Evolutionary conservation across 2,329 filamentous ascomycete genomes (phyloP).

Genomic region (Alternaria longipes): DNA sequence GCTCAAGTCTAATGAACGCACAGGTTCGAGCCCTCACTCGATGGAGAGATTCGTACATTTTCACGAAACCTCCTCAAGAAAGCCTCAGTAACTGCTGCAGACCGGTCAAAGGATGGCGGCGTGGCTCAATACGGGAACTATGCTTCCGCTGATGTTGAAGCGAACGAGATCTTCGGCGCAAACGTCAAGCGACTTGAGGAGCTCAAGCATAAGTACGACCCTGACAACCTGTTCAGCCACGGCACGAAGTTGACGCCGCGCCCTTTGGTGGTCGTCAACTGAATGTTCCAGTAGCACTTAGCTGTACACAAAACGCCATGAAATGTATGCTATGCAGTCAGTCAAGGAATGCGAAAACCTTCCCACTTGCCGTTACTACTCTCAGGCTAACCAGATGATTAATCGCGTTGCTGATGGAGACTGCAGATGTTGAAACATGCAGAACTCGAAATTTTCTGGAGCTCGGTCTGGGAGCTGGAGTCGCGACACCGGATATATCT

Average conservation of each 20-base stretch:
- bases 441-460: background rate
- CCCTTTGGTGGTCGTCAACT: slow-evolving; percentile 33
- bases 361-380: background rate
- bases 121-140: slow-evolving; percentile 49
- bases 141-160: slow-evolving; percentile 35
- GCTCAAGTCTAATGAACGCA: background rate
- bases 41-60: slow-evolving; percentile 37
- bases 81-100: slow-evolving; percentile 29
- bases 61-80: slow-evolving; percentile 38
- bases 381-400: background rate
- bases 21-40: slow-evolving; percentile 40
- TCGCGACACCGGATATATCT: background rate
- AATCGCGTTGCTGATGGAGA: background rate
- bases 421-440: background rate
- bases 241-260: slow-evolving; percentile 36
- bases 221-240: slow-evolving; percentile 44
- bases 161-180: slow-evolving; percentile 42
- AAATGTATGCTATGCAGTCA: background rate
- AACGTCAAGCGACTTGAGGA: slow-evolving; percentile 45
- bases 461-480: background rate
- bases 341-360: background rate
- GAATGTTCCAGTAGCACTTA: background rate
- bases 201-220: slow-evolving; percentile 49
- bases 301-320: background rate
- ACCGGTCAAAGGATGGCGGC: slow-evolving; percentile 33